These are phyloP conservation scores for Trichoderma sp. DNA, from an alignment of 2,329 filamentous ascomycete genomes.

Conservation along the genomic window DNA sequence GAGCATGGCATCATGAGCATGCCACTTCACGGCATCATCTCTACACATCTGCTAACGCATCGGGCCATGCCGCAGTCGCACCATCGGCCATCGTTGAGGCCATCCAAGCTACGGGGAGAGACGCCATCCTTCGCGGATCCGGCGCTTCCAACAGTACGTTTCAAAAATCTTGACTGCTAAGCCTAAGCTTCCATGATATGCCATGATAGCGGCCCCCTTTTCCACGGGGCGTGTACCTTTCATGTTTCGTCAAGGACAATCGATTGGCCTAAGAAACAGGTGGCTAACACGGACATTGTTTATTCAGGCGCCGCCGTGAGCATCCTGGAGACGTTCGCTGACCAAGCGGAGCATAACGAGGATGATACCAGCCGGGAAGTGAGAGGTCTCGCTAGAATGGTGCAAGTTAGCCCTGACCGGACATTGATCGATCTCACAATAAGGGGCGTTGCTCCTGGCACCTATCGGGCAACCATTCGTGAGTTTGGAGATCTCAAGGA, in stretches of 20 bases:
- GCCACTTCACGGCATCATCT: not conserved
- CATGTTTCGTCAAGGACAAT: not conserved
- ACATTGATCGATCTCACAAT: constrained; percentile 88
- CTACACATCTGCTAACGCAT: constrained; percentile 11
- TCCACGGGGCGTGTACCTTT: not conserved
- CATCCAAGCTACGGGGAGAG: constrained; percentile 84
- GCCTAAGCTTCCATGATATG: not conserved
- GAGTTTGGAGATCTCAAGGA: constrained; percentile 82
- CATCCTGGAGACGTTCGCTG: constrained; percentile 84
- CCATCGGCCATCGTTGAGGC: constrained; percentile 86
- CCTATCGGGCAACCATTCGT: constrained; percentile 79
- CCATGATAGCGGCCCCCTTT: not conserved
- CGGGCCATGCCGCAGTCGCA: constrained; percentile 52
- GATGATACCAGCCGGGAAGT: constrained; percentile 56
- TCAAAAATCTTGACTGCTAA: not conserved
- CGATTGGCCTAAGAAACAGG: not conserved
- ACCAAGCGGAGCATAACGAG: constrained; percentile 45
- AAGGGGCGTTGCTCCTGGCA: constrained; percentile 75
- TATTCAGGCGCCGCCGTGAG: constrained; percentile 75
- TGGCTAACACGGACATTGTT: constrained; percentile 17
- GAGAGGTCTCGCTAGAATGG: constrained; percentile 85
- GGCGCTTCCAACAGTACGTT: constrained; percentile 74
- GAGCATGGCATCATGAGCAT: constrained; percentile 27
- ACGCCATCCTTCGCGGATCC: constrained; percentile 89
- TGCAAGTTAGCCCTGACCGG: constrained; percentile 75